Percentiles rank a stretch among this genome's conserved stretches.
Conservation (phyloP, 1,139 yeast species). For the Geotrichum europaeum region DNA sequence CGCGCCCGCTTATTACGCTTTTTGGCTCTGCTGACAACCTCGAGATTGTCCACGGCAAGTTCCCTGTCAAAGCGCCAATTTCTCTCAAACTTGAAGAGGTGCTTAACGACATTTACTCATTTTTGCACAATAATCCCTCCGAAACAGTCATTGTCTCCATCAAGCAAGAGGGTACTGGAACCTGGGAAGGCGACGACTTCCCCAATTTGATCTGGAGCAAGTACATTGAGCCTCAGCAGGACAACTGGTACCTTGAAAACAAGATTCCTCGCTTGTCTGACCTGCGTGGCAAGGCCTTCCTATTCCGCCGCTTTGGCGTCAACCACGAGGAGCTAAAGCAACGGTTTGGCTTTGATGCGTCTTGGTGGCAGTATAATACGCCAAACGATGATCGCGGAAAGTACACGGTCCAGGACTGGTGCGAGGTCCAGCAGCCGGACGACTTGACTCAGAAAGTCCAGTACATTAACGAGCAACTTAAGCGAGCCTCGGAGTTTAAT, state of each 20-base stretch:
- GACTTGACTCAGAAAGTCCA: slow-evolving; percentile 53
- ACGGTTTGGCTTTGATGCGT: slow-evolving; percentile 61
- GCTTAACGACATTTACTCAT: slow-evolving; percentile 54
- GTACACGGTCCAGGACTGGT: slow-evolving; percentile 67
- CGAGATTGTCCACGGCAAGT: slow-evolving; percentile 71
- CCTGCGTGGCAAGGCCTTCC: slow-evolving; percentile 57
- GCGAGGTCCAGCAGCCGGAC: slow-evolving; percentile 52
- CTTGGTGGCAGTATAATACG: slow-evolving; percentile 62
- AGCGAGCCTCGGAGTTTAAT: slow-evolving; percentile 50
- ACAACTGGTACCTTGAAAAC: slow-evolving; percentile 56
- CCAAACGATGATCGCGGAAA: slow-evolving; percentile 58
- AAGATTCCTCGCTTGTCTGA: slow-evolving; percentile 55
- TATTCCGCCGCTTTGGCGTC: slow-evolving; percentile 68
- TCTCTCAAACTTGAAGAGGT: slow-evolving; percentile 47
- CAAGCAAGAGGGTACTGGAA: slow-evolving; percentile 64
- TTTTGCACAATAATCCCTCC: slow-evolving; percentile 47
- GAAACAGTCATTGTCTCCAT: slow-evolving; percentile 64
- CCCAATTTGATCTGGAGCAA: slow-evolving; percentile 57
- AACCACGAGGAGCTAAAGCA: slow-evolving; percentile 40
- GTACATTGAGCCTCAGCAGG: slow-evolving; percentile 47
- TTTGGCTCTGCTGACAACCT: slow-evolving; percentile 41
- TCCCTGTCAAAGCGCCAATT: slow-evolving; percentile 61
- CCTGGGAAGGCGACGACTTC: slow-evolving; percentile 65
- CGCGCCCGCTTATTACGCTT: slow-evolving; percentile 45
- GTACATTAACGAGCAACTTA: slow-evolving; percentile 53